Percentiles rank a stretch among this genome's conserved stretches.
phyloP scores from a whole-genome alignment of 306 rosid genomes.

The Rosa persica region DNA sequence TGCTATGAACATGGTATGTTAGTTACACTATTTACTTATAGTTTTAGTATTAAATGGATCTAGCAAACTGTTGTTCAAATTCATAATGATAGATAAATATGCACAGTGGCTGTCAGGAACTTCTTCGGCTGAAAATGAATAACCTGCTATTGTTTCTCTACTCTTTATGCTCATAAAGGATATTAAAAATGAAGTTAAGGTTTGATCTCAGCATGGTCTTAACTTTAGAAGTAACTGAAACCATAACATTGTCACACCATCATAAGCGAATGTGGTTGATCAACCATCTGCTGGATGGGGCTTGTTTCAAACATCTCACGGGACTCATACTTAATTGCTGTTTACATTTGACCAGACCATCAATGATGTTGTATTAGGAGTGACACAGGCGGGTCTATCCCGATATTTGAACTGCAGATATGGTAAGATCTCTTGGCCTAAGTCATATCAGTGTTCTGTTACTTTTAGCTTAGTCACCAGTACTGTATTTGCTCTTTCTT shows the following conservation, averaged over 20 bases:
- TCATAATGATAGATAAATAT: neutral
- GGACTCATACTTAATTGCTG: neutral
- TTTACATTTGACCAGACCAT: slow-evolving; percentile 37
- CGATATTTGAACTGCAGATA: slow-evolving; percentile 46
- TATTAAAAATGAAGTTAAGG: neutral
- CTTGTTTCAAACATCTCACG: neutral
- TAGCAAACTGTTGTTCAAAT: neutral
- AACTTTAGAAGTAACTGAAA: neutral
- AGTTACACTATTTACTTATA: neutral
- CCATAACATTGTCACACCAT: neutral
- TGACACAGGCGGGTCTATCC: slow-evolving; percentile 63
- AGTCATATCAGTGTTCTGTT: neutral
- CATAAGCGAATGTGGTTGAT: neutral
- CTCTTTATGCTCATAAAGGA: neutral
- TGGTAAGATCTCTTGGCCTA: slow-evolving; percentile 28
- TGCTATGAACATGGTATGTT: slow-evolving; percentile 47
- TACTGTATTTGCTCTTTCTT: neutral
- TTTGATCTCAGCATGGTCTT: neutral
- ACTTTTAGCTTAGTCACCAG: neutral
- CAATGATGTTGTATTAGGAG: slow-evolving; percentile 65
- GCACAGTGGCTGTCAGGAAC: neutral
- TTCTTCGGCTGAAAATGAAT: neutral
- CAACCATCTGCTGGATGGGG: neutral
- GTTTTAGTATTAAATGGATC: neutral
- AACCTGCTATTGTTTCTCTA: neutral